Evolutionary conservation across 495 filamentous ascomycete species (phyloP).

Genomic region (Neurospora africana): DNA sequence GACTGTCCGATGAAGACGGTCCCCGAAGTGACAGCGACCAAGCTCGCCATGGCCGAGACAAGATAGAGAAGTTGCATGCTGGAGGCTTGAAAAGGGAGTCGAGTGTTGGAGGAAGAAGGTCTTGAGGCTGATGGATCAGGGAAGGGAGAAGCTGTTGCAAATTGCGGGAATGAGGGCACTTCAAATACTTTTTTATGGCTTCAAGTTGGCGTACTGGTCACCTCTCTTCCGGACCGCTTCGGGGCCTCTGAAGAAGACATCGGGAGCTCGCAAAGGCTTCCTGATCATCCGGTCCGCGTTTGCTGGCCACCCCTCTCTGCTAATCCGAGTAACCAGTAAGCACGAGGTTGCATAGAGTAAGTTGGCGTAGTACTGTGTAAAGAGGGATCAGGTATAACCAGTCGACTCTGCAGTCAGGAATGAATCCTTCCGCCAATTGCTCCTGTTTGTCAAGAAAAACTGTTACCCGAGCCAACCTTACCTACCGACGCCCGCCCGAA

Average conservation of each 20-base stretch:
- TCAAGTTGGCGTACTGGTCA: neutral
- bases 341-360: neutral
- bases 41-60: neutral
- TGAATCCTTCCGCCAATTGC: too few species aligned
- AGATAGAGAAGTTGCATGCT: neutral
- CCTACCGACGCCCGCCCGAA: too few species aligned
- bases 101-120: neutral
- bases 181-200: neutral
- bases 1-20: neutral
- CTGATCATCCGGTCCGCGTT: neutral
- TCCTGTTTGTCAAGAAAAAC: too few species aligned
- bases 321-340: neutral
- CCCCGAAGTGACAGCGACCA: neutral
- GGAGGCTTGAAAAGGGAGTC: neutral
- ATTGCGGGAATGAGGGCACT: neutral
- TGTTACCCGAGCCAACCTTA: too few species aligned
- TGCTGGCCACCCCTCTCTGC: neutral
- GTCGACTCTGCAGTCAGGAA: too few species aligned
- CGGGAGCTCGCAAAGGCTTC: neutral
- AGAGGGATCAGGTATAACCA: too few species aligned
- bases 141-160: neutral
- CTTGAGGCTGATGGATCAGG: neutral
- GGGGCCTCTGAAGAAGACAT: neutral
- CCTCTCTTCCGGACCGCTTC: neutral
- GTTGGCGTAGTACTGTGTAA: too few species aligned